Evolutionary conservation across 1,139 yeast genomes (phyloP).

Genomic region (Yamadazyma dendronema): DNA sequence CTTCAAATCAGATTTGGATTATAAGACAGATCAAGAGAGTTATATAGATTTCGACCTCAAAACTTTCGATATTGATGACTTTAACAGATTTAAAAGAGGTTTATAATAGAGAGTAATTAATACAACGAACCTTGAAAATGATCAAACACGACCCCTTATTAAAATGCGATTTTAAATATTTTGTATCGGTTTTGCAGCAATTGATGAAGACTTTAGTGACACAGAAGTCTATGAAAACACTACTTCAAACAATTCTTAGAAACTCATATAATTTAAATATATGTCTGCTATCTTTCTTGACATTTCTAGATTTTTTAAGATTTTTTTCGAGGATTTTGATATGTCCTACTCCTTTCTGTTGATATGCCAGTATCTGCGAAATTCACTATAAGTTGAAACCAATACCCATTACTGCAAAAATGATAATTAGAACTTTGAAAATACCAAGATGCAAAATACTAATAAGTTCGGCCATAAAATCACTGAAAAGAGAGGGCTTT

Average conservation of each 20-base stretch:
- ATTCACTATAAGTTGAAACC: conserved; percentile 3
- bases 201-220: too few species aligned
- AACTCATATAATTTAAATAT: too few species aligned
- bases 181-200: too few species aligned
- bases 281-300: too few species aligned
- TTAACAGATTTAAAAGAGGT: conserved; percentile 21
- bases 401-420: too few species aligned
- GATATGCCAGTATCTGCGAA: neutral
- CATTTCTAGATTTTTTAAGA: neutral
- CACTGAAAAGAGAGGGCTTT: conserved; percentile 8
- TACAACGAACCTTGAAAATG: too few species aligned
- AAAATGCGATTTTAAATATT: too few species aligned
- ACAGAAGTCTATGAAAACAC: too few species aligned
- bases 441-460: neutral
- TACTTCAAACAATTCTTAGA: too few species aligned
- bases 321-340: neutral
- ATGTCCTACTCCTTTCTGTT: neutral
- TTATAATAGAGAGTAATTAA: neutral
- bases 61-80: conserved; percentile 30
- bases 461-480: too few species aligned
- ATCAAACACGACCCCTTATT: too few species aligned
- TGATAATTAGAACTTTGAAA: neutral
- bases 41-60: conserved; percentile 29
- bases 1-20: conserved; percentile 12
- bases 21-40: conserved; percentile 24